A percentile compares a stretch with the other conserved stretches of the same genome.
Evolutionary conservation across 805 yeast species (phyloP).

Genomic region (Zygosaccharomyces pseudorouxii): DNA sequence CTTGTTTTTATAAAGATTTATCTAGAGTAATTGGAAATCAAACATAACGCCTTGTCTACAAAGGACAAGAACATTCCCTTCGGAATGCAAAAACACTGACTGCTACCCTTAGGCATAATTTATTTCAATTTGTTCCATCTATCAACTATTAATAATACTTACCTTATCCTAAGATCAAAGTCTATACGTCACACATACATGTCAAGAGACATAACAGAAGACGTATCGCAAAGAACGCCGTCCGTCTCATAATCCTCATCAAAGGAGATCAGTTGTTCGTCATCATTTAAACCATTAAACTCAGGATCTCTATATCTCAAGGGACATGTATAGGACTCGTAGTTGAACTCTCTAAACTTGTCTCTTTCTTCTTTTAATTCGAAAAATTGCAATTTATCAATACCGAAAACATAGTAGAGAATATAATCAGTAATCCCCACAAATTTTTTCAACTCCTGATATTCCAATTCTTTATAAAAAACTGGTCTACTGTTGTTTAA

Average conservation of each 20-base stretch:
- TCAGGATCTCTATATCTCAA: constrained; percentile 9
- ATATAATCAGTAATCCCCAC: constrained; percentile 17
- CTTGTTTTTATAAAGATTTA: background rate
- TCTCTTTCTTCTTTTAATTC: constrained; percentile 22
- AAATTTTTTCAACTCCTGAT: constrained; percentile 15
- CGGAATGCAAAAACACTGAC: background rate
- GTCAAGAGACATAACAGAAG: constrained; percentile 7
- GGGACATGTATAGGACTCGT: constrained; percentile 16
- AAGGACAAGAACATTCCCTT: background rate
- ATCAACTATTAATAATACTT: background rate
- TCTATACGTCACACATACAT: constrained; percentile 3
- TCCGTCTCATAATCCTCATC: constrained; percentile 1
- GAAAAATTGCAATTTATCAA: constrained; percentile 27
- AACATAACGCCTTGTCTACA: background rate
- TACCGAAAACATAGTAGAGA: constrained; percentile 24
- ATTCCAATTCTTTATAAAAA: constrained; percentile 28
- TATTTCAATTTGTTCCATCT: background rate
- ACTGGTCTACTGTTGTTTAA: constrained; percentile 12
- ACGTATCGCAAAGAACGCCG: background rate
- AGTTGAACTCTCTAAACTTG: constrained; percentile 19
- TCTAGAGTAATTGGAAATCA: background rate
- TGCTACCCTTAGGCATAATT: background rate
- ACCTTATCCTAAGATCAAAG: background rate
- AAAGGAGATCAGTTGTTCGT: background rate
- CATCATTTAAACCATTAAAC: background rate